Percentiles rank a stretch among this genome's conserved stretches.
These are phyloP conservation scores for Wickerhamomyces rabaulensis DNA, from an alignment of 805 yeast genomes.

Conservation along the genomic window DNA sequence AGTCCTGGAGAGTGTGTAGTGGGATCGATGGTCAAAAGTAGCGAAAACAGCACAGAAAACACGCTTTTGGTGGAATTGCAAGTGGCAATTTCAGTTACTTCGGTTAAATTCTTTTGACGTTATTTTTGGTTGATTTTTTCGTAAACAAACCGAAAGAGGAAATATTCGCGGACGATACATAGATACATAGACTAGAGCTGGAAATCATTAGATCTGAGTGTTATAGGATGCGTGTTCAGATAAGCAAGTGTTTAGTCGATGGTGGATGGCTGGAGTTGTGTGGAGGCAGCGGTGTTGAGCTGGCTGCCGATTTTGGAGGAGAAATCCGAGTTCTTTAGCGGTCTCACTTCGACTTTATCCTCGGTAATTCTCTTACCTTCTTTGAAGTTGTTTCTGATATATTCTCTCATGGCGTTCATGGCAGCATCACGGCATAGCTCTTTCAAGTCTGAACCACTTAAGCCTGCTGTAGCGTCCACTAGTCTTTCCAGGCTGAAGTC, in stretches of 20 bases:
- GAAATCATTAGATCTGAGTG: not conserved
- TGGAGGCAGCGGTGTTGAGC: constrained; percentile 11
- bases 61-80: not conserved
- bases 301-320: constrained; percentile 12
- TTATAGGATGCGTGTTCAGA: too few species aligned
- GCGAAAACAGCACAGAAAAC: not conserved
- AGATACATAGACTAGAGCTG: too few species aligned
- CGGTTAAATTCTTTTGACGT: not conserved
- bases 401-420: constrained; percentile 81
- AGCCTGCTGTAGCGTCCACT: constrained; percentile 61
- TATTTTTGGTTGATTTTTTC: too few species aligned
- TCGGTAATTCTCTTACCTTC: constrained; percentile 29
- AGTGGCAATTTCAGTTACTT: not conserved
- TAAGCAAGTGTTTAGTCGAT: not conserved
- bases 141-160: not conserved
- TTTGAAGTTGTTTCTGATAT: constrained; percentile 49
- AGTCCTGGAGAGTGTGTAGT: not conserved
- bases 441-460: constrained; percentile 87
- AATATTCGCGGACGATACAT: not conserved
- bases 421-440: constrained; percentile 95
- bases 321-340: constrained; percentile 58
- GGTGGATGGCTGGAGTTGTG: constrained; percentile 3
- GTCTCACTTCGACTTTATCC: constrained; percentile 45
- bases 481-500: constrained; percentile 57
- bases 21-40: not conserved